phyloP scores from a whole-genome alignment of 345 rosid species.

The Psidium guajava region DNA sequence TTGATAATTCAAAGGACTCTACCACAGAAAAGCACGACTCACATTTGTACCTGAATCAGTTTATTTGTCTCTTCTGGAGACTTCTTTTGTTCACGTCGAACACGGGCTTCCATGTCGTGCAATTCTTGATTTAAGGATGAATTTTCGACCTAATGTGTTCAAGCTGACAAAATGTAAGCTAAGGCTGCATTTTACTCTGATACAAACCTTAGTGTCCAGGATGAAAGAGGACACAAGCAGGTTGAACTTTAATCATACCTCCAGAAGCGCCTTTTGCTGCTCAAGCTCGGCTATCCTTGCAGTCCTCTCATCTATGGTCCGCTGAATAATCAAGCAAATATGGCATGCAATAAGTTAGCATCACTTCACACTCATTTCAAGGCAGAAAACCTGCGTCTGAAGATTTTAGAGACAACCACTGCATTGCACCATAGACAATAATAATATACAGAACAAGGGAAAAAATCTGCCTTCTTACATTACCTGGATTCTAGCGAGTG shows the following conservation, averaged over 20 bases:
- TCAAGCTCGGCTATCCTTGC: conserved; percentile 81
- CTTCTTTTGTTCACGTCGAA: conserved; percentile 87
- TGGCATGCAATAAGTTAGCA: not conserved
- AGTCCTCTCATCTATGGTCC: conserved; percentile 89
- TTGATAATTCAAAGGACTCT: not conserved
- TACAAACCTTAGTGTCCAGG: not conserved
- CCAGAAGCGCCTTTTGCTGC: conserved; percentile 86
- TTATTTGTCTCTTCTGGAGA: conserved; percentile 86
- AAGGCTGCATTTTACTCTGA: not conserved
- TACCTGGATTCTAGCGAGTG: conserved; percentile 94
- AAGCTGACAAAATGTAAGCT: conserved; percentile 6
- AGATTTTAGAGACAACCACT: not conserved
- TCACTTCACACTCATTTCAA: not conserved
- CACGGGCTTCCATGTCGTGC: conserved; percentile 84
- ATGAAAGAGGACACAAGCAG: not conserved
- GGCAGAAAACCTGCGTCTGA: not conserved
- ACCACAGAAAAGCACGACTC: not conserved
- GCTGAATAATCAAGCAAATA: conserved; percentile 23
- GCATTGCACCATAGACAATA: not conserved
- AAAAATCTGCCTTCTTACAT: conserved; percentile 8
- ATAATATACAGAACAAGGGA: not conserved
- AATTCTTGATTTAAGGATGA: conserved; percentile 85
- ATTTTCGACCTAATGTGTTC: conserved; percentile 61
- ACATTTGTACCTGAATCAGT: conserved; percentile 63
- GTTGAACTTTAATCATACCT: conserved; percentile 37